These are phyloP conservation scores for Calvatia gigantea DNA, from an alignment of 768 basidiomycete genomes.

Conservation along the genomic window DNA sequence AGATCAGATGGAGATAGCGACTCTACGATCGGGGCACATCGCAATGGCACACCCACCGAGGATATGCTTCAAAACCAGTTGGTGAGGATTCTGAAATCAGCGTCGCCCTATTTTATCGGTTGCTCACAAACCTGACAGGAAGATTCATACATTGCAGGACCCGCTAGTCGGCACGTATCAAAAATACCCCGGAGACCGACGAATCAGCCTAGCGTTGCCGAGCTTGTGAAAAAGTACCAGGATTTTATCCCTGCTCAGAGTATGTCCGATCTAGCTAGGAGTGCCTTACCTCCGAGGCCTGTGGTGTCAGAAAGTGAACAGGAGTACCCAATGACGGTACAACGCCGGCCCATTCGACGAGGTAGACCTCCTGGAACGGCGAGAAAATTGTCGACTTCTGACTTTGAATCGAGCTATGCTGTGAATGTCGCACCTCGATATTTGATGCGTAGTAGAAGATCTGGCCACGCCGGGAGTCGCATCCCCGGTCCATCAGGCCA, in stretches of 20 bases:
- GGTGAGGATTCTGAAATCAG: conserved; percentile 9
- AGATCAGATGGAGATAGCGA: conserved; percentile 73
- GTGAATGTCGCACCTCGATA: conserved; percentile 86
- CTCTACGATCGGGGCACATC: conserved; percentile 71
- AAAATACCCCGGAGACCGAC: conserved; percentile 59
- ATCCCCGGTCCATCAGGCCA: conserved; percentile 52
- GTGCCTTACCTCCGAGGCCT: conserved; percentile 58
- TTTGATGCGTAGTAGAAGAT: conserved; percentile 50
- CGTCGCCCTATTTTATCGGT: neutral
- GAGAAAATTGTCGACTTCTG: conserved; percentile 66
- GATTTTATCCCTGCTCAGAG: conserved; percentile 72
- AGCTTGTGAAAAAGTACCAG: conserved; percentile 80
- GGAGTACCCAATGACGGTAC: conserved; percentile 44
- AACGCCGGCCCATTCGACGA: conserved; percentile 38
- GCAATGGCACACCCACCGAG: conserved; percentile 25
- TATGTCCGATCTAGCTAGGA: conserved; percentile 67
- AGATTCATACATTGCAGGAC: conserved; percentile 9
- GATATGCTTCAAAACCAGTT: conserved; percentile 1
- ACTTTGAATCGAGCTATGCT: conserved; percentile 90
- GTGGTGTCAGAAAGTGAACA: conserved; percentile 81
- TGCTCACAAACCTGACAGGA: neutral
- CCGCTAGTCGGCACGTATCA: conserved; percentile 36
- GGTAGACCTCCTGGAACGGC: conserved; percentile 39
- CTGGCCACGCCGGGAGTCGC: conserved; percentile 39
- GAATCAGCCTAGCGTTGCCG: conserved; percentile 70